phyloP scores from a whole-genome alignment of 2,329 filamentous ascomycete species.

The Fusarium nanum region DNA sequence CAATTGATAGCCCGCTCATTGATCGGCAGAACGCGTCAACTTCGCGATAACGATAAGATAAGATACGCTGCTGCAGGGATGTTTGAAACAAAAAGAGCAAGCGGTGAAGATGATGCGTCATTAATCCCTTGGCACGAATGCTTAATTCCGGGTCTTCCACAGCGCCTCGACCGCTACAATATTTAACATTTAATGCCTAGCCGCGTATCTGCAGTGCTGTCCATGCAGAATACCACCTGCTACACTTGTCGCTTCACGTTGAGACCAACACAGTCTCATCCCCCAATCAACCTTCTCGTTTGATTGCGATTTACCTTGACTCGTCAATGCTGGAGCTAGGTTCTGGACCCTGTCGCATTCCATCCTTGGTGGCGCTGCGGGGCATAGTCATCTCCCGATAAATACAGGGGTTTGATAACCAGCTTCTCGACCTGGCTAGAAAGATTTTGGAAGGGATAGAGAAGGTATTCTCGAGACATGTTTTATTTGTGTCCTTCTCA shows the following conservation, averaged over 20 bases:
- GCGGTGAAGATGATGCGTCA: conserved; percentile 11
- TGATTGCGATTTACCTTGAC: conserved; percentile 29
- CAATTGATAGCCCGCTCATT: background rate
- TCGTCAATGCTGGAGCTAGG: conserved; percentile 19
- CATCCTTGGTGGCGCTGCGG: conserved; percentile 18
- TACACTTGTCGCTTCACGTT: conserved; percentile 16
- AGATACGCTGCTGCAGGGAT: background rate
- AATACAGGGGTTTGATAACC: background rate
- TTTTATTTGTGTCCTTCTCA: background rate
- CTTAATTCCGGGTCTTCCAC: conserved; percentile 3
- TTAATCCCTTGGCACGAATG: conserved; percentile 12
- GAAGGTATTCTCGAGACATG: background rate
- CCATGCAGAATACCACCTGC: conserved; percentile 1
- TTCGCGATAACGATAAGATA: conserved; percentile 2
- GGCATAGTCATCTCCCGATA: conserved; percentile 16
- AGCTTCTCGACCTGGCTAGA: conserved; percentile 9
- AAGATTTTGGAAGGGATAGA: conserved; percentile 3
- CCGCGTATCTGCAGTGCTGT: background rate
- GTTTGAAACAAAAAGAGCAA: background rate
- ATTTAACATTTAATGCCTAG: background rate
- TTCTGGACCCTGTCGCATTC: conserved; percentile 6
- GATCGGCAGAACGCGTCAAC: background rate
- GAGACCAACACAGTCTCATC: background rate
- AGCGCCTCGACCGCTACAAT: background rate
- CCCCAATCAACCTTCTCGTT: conserved; percentile 3